These are phyloP conservation scores for Colletotrichum abscissum DNA, from an alignment of 2,329 filamentous ascomycete genomes.

Conservation along the genomic window DNA sequence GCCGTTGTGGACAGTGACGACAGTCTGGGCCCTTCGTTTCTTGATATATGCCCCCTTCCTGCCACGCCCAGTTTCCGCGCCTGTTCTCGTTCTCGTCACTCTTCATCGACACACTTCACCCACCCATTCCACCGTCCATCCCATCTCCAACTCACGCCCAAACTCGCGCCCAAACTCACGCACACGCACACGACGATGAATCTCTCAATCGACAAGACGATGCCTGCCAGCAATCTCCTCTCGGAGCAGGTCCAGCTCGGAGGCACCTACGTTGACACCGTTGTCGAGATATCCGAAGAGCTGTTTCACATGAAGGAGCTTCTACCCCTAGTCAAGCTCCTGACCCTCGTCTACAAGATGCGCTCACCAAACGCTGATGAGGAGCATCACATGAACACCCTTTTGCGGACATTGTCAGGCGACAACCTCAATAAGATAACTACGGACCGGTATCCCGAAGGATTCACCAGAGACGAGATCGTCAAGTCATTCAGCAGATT, in stretches of 20 bases:
- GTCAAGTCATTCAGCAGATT: slow-evolving; percentile 45
- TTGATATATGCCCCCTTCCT: slow-evolving; percentile 12
- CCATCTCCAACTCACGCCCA: no score
- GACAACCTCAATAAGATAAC: slow-evolving; percentile 30
- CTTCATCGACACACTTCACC: neutral
- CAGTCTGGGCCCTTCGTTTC: slow-evolving; percentile 1
- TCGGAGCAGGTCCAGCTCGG: slow-evolving; percentile 23
- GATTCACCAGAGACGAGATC: slow-evolving; percentile 41
- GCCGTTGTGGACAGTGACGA: slow-evolving; percentile 18
- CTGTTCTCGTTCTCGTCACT: neutral
- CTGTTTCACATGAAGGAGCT: slow-evolving; percentile 45
- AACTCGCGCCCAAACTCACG: no score
- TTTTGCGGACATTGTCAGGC: slow-evolving; percentile 43
- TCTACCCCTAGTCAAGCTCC: slow-evolving; percentile 46
- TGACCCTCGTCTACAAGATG: slow-evolving; percentile 47
- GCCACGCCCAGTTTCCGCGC: neutral
- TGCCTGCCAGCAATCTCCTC: slow-evolving; percentile 17
- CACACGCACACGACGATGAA: slow-evolving; percentile 7
- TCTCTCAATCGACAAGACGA: slow-evolving; percentile 11
- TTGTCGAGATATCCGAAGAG: slow-evolving; percentile 44
- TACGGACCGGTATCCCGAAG: slow-evolving; percentile 24
- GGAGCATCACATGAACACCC: slow-evolving; percentile 46
- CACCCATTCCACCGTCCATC: neutral
- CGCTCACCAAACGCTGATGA: slow-evolving; percentile 40
- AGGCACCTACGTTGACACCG: slow-evolving; percentile 41